Conservation (phyloP, 1,284 basidiomycete species). For the Farysia itapuensis region DNA sequence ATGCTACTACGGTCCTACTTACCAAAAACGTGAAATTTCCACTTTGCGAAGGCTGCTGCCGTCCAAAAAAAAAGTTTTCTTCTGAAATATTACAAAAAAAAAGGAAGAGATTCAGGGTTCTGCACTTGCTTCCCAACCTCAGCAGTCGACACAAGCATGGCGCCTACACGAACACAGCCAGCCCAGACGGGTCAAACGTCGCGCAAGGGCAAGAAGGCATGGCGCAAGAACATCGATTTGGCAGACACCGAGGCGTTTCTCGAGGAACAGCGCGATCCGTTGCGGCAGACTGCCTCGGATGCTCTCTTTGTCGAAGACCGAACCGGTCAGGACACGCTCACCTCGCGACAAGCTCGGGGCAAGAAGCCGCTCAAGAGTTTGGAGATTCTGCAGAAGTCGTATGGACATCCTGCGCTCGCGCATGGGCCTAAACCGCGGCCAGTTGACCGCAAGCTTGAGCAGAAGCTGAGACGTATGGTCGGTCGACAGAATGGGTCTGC, state of each 20-base stretch:
- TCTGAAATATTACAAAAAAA: no score
- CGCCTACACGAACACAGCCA: constrained; percentile 9
- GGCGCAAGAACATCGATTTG: constrained; percentile 74
- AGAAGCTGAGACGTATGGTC: constrained; percentile 26
- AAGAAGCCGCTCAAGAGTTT: constrained; percentile 71
- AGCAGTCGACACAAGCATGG: no score
- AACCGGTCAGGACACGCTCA: constrained; percentile 62
- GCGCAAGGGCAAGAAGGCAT: constrained; percentile 84
- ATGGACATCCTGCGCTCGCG: constrained; percentile 65
- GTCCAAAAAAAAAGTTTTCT: no score
- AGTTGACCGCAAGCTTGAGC: constrained; percentile 21
- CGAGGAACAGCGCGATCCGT: constrained; percentile 40
- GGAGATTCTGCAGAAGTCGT: constrained; percentile 79
- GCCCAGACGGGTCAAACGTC: constrained; percentile 68
- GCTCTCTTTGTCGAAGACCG: constrained; percentile 35
- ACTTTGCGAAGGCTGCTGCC: no score
- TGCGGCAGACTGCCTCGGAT: constrained; percentile 19
- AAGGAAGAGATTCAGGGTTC: no score
- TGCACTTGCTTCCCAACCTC: no score
- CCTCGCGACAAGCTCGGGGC: constrained; percentile 44
- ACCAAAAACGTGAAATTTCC: no score
- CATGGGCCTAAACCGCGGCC: constrained; percentile 65
- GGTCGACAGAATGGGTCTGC: constrained; percentile 13
- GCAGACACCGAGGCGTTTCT: constrained; percentile 39
- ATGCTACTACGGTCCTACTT: no score